Evolutionary conservation across 2,329 filamentous ascomycete genomes (phyloP).

Genomic region (Beauveria bassiana): DNA sequence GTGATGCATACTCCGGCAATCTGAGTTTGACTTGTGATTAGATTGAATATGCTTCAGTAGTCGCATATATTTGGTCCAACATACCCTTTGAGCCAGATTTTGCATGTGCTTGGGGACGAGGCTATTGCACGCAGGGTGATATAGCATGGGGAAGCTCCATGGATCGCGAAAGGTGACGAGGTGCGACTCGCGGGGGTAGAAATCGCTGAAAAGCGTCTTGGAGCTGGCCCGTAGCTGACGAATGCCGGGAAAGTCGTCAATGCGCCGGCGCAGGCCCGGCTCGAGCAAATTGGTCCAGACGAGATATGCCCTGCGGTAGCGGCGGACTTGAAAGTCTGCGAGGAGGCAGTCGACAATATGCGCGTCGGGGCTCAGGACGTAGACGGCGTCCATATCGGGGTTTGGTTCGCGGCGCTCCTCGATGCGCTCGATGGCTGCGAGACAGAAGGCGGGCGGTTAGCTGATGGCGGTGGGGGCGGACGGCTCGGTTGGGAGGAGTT

Average conservation of each 20-base stretch:
- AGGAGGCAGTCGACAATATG: constrained; percentile 91
- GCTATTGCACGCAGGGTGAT: constrained; percentile 81
- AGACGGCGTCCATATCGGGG: constrained; percentile 88
- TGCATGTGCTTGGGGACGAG: constrained; percentile 79
- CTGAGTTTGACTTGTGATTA: constrained; percentile 15
- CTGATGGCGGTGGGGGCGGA: constrained; percentile 6
- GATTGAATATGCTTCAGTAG: background rate
- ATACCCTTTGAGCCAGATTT: constrained; percentile 77
- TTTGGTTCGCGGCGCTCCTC: constrained; percentile 78
- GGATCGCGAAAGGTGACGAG: constrained; percentile 88
- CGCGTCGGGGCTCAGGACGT: constrained; percentile 76
- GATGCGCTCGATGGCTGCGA: constrained; percentile 83
- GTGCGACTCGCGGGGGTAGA: constrained; percentile 83
- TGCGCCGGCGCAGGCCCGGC: constrained; percentile 59
- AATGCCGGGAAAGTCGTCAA: constrained; percentile 63
- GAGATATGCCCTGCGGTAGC: constrained; percentile 72
- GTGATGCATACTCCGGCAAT: constrained; percentile 68
- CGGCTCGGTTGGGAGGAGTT: background rate
- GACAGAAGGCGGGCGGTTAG: constrained; percentile 12
- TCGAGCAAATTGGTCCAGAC: constrained; percentile 79
- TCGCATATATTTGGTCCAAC: background rate
- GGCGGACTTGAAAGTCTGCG: constrained; percentile 78
- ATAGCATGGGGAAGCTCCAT: constrained; percentile 90
- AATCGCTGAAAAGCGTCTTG: constrained; percentile 79
- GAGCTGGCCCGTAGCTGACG: constrained; percentile 72